Base-by-base conservation (phyloP, 345 rosid genomes). In the Ricinus communis region DNA sequence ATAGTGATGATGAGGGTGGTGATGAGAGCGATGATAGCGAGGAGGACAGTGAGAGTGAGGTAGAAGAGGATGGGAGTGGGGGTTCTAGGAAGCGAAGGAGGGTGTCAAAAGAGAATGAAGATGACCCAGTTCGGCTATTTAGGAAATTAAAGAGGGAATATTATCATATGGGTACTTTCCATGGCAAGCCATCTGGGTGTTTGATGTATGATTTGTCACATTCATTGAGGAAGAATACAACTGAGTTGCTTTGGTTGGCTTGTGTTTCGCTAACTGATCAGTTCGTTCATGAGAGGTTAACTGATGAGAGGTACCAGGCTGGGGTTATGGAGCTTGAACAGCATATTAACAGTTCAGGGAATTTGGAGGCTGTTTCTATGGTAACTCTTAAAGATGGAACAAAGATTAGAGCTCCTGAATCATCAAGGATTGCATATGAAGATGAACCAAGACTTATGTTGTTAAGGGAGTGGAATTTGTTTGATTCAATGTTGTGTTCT, bases 281-380 rank as follows among this genome's bases (percentile, higher is more conserved):
- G 81, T 93, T 95, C 69, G 94, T 93, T 56, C 97, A 95, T 18
- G 98, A 90, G 87, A 87, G 96, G 80, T 67, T 95, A 50, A 90
- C 98, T 3, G 97, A 90, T 75, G 98, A 95, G 81, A 89, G 99
- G 87, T 95, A 93, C 70, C 91, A 88, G 79, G 97, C 89, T 62
- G 96, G 96, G 19, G 96, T 93, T 41, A 95, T 90, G 97, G 99
- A 90, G 88, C 98, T 95, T 68, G 97, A 95, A 81, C 96, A 95
- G 69, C 97, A 92, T 50, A 89, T 92, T 64, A 90, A 87, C 69
- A 86, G 94, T 74, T 84, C 87, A 0, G 94, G 97, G 50, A 95
- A 91, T 76, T 77, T 90, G 66, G 96, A 92, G 57, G 90, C 88
- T 45, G 85, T 91, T 65, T 87, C 89, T 73, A 83, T 83, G 1